A percentile compares a stretch with the other conserved stretches of the same genome.
phyloP scores from a whole-genome alignment of 805 yeast species.

The Yarrowia sp. region DNA sequence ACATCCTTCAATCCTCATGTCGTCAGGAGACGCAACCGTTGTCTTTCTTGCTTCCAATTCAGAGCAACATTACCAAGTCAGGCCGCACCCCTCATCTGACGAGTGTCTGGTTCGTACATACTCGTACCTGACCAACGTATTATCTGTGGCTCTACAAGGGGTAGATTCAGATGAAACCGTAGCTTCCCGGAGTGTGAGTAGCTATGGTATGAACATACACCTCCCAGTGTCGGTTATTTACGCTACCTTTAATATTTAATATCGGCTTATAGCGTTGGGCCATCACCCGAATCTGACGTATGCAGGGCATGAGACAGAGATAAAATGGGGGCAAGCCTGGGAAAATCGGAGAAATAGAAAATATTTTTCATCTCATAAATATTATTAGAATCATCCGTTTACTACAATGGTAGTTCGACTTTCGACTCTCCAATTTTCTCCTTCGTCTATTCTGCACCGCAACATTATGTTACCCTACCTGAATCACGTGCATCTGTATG shows the following conservation, averaged over 20 bases:
- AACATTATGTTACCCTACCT: conserved; percentile 16
- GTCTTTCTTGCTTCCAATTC: background rate
- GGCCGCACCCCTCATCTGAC: conserved; percentile 1
- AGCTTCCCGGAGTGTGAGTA: too few species aligned
- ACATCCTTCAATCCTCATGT: too few species aligned
- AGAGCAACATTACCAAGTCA: conserved; percentile 10
- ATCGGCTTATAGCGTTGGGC: background rate
- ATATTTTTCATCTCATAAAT: background rate
- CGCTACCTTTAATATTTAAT: background rate
- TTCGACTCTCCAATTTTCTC: background rate
- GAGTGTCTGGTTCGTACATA: too few species aligned
- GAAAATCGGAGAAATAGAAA: background rate
- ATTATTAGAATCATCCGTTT: too few species aligned
- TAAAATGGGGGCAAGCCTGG: background rate
- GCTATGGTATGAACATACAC: too few species aligned
- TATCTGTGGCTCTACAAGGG: too few species aligned
- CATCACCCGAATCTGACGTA: conserved; percentile 9
- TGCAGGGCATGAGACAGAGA: conserved; percentile 32
- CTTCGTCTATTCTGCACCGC: background rate
- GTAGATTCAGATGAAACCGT: too few species aligned
- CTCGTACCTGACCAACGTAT: too few species aligned
- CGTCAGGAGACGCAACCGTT: background rate
- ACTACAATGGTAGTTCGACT: background rate
- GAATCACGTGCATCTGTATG: conserved; percentile 30
- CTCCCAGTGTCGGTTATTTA: conserved; percentile 6